Percentiles rank a stretch among this genome's conserved stretches.
phyloP scores from a whole-genome alignment of 2,329 filamentous ascomycete genomes.

The Thelonectria discophora region DNA sequence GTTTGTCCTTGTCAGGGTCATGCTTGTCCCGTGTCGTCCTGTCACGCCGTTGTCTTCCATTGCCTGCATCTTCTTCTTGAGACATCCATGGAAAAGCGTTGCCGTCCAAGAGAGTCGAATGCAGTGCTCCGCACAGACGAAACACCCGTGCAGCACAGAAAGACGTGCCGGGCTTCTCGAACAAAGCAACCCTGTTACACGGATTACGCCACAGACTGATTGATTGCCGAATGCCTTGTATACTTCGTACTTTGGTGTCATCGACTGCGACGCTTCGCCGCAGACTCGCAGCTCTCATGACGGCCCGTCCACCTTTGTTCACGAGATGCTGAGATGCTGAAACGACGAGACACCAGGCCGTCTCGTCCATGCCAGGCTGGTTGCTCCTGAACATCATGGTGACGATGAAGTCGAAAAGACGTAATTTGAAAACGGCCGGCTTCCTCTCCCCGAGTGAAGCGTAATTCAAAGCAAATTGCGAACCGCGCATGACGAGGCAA shows the following conservation, averaged over 20 bases:
- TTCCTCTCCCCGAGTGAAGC: slow-evolving; percentile 9
- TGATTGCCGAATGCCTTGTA: background rate
- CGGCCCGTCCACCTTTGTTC: background rate
- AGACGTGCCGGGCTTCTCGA: background rate
- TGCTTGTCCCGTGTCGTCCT: slow-evolving; percentile 16
- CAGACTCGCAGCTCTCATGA: background rate
- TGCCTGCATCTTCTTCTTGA: background rate
- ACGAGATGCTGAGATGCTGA: background rate
- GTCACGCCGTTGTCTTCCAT: slow-evolving; percentile 7
- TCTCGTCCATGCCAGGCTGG: background rate
- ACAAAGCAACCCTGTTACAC: slow-evolving; percentile 2
- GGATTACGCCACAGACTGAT: slow-evolving; percentile 1
- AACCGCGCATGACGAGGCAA: slow-evolving; percentile 34
- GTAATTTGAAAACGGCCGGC: slow-evolving; percentile 23
- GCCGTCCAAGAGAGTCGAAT: background rate
- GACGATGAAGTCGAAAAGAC: slow-evolving; percentile 16
- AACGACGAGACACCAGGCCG: slow-evolving; percentile 1
- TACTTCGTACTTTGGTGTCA: background rate
- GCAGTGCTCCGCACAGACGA: slow-evolving; percentile 2
- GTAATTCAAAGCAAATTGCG: slow-evolving; percentile 35
- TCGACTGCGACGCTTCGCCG: background rate
- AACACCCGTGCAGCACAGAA: background rate
- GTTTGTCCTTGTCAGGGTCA: slow-evolving; percentile 13
- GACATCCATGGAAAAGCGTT: background rate
- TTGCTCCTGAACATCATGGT: slow-evolving; percentile 3